Percentiles rank a stretch among this genome's conserved stretches.
Conservation (phyloP, 305 asterid genomes). For the Ilex paraguariensis region DNA sequence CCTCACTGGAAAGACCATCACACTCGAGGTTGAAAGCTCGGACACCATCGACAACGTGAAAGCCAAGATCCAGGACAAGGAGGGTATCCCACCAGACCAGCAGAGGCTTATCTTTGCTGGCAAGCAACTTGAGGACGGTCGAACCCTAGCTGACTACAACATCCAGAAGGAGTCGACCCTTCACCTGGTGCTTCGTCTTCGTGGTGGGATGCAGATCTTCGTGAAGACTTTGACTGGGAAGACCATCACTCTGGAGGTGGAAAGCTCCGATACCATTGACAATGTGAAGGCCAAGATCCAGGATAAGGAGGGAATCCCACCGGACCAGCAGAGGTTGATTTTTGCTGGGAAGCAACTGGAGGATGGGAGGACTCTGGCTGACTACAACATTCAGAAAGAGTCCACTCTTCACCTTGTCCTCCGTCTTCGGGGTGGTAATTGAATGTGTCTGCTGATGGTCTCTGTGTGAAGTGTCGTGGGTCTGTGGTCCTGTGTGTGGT, state of each 20-base stretch:
- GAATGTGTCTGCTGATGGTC: too few relatives aligned
- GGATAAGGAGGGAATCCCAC: too few relatives aligned
- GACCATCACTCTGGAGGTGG: too few relatives aligned
- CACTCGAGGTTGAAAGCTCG: slow-evolving; percentile 29
- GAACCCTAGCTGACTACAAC: slow-evolving; percentile 27
- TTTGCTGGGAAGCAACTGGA: too few relatives aligned
- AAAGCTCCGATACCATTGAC: too few relatives aligned
- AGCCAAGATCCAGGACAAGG: slow-evolving; percentile 34
- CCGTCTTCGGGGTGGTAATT: neutral
- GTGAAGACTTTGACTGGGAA: too few relatives aligned
- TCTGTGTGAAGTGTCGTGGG: too few relatives aligned
- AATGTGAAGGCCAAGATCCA: too few relatives aligned
- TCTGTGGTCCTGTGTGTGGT: too few relatives aligned
- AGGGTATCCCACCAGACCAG: slow-evolving; percentile 35
- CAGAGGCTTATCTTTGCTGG: slow-evolving; percentile 35
- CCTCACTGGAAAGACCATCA: slow-evolving; percentile 27
- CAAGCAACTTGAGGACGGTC: slow-evolving; percentile 29
- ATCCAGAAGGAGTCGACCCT: slow-evolving; percentile 34
- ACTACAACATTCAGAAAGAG: neutral
- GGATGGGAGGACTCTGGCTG: too few relatives aligned
- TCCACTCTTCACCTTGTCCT: neutral
- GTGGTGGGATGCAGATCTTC: slow-evolving; percentile 14
- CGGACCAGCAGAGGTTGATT: too few relatives aligned
- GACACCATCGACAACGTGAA: slow-evolving; percentile 31
- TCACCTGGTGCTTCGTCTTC: slow-evolving; percentile 24